phyloP scores from a whole-genome alignment of 371 early-diverging fungal genomes.

The Nosema muscidifuracis region DNA sequence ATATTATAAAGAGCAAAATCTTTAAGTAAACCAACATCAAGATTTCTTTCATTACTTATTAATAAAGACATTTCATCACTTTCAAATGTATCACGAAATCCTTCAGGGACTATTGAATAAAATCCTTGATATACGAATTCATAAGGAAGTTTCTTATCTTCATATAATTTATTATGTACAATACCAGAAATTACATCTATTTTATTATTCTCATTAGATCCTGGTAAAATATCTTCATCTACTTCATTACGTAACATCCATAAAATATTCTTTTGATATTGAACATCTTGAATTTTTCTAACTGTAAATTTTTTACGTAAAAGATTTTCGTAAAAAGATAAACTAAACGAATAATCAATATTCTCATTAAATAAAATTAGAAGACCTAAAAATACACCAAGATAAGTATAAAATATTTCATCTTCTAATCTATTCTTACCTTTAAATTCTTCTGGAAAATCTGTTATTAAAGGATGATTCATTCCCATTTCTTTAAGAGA shows the following conservation, averaged over 20 bases:
- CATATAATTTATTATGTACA: neutral
- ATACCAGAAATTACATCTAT: slow-evolving; percentile 6
- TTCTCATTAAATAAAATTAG: slow-evolving; percentile 1
- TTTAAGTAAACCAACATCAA: slow-evolving; percentile 8
- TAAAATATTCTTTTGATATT: slow-evolving; percentile 13
- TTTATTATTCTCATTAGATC: neutral
- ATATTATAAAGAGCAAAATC: slow-evolving; percentile 7
- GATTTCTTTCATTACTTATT: neutral
- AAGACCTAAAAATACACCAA: slow-evolving; percentile 39
- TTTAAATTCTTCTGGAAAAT: neutral
- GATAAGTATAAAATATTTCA: slow-evolving; percentile 28
- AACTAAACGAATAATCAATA: slow-evolving; percentile 24
- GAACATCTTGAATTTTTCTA: slow-evolving; percentile 34
- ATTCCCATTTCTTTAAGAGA: neutral
- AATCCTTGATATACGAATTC: slow-evolving; percentile 26
- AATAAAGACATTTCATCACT: slow-evolving; percentile 15
- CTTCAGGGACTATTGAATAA: slow-evolving; percentile 4
- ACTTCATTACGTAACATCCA: neutral
- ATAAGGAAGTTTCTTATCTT: slow-evolving; percentile 12
- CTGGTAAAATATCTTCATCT: neutral
- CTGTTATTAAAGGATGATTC: neutral
- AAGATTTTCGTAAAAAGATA: slow-evolving; percentile 50
- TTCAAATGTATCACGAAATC: slow-evolving; percentile 11
- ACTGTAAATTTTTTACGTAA: slow-evolving; percentile 26
- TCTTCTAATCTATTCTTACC: slow-evolving; percentile 7